phyloP scores from a whole-genome alignment of 2,329 filamentous ascomycete species.

The Calonectria fujianensis region DNA sequence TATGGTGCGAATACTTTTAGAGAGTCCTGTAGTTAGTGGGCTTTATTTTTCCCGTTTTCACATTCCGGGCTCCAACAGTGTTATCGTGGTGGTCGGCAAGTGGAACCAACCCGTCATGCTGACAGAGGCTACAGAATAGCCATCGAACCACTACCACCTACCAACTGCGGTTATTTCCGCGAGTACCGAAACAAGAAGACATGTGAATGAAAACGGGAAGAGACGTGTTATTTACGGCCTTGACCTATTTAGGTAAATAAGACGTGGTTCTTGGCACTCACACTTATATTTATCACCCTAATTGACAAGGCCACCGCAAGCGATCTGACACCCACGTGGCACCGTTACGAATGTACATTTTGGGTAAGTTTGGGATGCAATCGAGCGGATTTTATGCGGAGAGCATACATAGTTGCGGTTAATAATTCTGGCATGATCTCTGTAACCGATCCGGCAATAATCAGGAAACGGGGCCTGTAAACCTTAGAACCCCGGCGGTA shows the following conservation, averaged over 20 bases:
- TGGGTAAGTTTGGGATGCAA: neutral
- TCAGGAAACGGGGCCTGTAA: conserved; percentile 9
- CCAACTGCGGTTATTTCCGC: neutral
- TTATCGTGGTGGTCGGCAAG: neutral
- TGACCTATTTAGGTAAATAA: neutral
- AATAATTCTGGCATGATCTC: conserved; percentile 24
- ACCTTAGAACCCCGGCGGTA: neutral
- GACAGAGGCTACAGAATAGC: neutral
- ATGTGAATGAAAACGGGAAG: neutral
- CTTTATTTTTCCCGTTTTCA: neutral
- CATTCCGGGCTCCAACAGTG: neutral
- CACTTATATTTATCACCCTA: neutral
- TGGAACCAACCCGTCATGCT: neutral
- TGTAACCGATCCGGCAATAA: neutral
- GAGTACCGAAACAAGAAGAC: no score
- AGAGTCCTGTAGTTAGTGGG: no score
- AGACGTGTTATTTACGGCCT: no score
- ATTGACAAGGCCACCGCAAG: neutral
- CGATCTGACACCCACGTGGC: conserved; percentile 10
- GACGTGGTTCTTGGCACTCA: neutral
- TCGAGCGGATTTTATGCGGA: neutral
- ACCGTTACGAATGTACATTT: conserved; percentile 11
- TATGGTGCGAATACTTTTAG: neutral
- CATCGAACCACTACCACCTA: neutral
- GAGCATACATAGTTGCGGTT: neutral